Conservation (phyloP, 441 rosid species). For the Populus trichocarpa region DNA sequence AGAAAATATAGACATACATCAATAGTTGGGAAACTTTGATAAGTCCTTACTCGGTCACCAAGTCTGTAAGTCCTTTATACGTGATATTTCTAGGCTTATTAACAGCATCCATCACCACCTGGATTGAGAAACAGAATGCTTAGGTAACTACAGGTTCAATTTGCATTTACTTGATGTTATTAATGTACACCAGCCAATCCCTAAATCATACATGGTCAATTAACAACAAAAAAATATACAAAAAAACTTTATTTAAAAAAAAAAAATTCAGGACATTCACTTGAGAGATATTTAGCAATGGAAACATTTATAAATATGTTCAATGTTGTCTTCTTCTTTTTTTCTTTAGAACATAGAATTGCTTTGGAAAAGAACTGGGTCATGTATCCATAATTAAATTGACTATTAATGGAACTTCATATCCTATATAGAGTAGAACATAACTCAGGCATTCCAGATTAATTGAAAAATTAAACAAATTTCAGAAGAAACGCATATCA, state of each 20-base stretch:
- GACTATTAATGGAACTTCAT: not conserved
- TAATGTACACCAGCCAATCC: not conserved
- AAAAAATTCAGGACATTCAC: not conserved
- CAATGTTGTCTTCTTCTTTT: not conserved
- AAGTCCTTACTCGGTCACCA: constrained; percentile 82
- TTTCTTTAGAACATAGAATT: not conserved
- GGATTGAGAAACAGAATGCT: constrained; percentile 9
- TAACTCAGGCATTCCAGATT: not conserved
- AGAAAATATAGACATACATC: not conserved
- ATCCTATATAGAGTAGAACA: not conserved
- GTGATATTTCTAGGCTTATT: constrained; percentile 73
- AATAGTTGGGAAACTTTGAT: not conserved
- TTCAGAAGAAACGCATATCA: not conserved
- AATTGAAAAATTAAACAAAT: not conserved
- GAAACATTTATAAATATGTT: not conserved
- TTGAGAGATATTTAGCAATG: not conserved
- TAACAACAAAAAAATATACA: not conserved
- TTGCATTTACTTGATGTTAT: not conserved
- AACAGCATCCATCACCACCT: constrained; percentile 95
- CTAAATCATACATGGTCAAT: not conserved
- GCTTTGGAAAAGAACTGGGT: not conserved
- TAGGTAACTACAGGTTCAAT: not conserved
- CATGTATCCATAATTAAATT: not conserved
- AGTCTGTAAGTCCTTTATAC: constrained; percentile 84
- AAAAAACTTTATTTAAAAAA: too few species aligned